Evolutionary conservation across 164 flowering plant genomes (phyloP), one percentile per base, ranked within the genome.

Genomic region (Berberis thunbergii): DNA sequence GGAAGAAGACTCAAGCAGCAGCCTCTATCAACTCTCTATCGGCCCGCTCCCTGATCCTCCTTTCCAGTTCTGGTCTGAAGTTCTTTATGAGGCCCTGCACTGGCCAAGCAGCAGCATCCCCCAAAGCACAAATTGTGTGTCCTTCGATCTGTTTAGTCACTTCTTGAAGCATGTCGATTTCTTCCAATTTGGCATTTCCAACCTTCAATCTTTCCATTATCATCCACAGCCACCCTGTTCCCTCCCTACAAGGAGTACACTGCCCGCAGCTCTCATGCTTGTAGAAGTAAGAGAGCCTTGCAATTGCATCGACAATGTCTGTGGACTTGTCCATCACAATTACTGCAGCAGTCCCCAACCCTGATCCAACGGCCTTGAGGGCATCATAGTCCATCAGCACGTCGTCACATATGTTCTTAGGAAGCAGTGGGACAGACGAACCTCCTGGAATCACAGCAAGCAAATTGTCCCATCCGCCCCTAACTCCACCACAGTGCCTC

Each of bases 101-200:
- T 43, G 97, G 98, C 98, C 97, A 90, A 64, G 97, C 98, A 64
- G 98, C 98, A 54, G 97, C 98, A 78, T 93, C 97, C 54, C 98
- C 98, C 77, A 94, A 71, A 0, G 97, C 98, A 81, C 98, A 90
- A 41, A 94, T 94, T 3, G 98, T 94, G 74, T 90, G 97, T 50
- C 97, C 98, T 74, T 94, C 98, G 55, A 94, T 94, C 80, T 94
- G 98, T 77, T 94, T 91, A 13, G 97, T 94, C 64, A 94, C 81
- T 79, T 94, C 97, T 61, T 91, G 98, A 63, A 94, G 96, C 98
- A 94, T 94, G 71, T 94, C 97, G 49, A 94, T 94, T 76, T 94
- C 98, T 73, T 91, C 96, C 64, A 94, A 62, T 74, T 88, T 87
- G 13, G 97, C 98, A 80, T 94, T 81, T 50, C 97, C 98, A 66